Percentiles rank a stretch among this genome's conserved stretches.
These are phyloP conservation scores for Cronartium quercuum DNA, from an alignment of 1,284 basidiomycete genomes.

Conservation along the genomic window DNA sequence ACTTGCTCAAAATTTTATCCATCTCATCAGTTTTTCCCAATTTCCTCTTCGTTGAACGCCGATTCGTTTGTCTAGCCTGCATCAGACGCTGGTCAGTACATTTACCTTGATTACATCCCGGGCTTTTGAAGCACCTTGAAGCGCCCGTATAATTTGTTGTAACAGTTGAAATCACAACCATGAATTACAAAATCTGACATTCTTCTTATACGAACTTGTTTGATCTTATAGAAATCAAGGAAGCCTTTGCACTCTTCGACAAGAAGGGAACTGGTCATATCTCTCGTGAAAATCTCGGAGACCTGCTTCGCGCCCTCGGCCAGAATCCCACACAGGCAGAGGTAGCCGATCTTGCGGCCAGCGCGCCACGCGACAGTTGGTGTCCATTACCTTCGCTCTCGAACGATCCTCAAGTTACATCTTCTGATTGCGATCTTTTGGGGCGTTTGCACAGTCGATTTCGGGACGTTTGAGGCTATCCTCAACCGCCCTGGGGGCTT, in stretches of 20 bases:
- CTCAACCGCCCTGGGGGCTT: constrained; percentile 93
- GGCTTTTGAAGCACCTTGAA: neutral
- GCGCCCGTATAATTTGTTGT: neutral
- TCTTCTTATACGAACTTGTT: neutral
- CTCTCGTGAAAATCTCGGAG: constrained; percentile 81
- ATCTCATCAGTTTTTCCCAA: neutral
- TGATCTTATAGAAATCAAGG: constrained; percentile 70
- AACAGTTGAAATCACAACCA: neutral
- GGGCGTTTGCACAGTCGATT: constrained; percentile 43
- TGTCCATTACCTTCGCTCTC: constrained; percentile 37
- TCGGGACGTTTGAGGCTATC: constrained; percentile 68
- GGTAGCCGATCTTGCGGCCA: constrained; percentile 70
- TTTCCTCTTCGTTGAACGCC: neutral
- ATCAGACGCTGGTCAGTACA: constrained; percentile 30
- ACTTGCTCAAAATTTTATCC: neutral
- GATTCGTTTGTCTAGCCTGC: constrained; percentile 10
- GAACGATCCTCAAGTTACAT: neutral
- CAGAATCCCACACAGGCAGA: constrained; percentile 98
- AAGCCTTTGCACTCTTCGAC: constrained; percentile 96
- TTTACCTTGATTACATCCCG: neutral
- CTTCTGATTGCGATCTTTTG: neutral
- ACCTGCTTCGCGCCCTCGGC: constrained; percentile 85
- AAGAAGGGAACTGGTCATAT: constrained; percentile 89
- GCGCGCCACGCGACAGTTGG: constrained; percentile 70
- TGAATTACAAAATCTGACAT: neutral